Base-by-base conservation (phyloP, 139 green algal species). In the Zygnema cylindricum region DNA sequence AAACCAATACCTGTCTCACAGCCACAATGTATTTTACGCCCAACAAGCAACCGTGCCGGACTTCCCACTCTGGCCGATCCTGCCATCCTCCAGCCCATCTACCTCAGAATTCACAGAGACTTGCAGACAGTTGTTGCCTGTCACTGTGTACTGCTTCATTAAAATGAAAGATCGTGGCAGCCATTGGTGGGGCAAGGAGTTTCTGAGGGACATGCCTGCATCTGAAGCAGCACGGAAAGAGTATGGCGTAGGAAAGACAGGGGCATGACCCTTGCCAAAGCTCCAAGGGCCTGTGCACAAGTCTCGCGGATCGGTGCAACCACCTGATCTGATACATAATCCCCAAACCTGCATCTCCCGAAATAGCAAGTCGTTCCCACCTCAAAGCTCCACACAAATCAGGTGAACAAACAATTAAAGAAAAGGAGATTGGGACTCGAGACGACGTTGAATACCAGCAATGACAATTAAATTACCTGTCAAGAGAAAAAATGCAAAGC, bases 231-330 rank as follows among this genome's bases (percentile, higher is more conserved):
- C 85, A 96, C 84, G 1, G n/a, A 33, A 23, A 88, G 55, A 69
- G 96, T 86, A 63, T 40, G 81, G 1, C 43, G 57, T 1, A 55
- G 43, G 25, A 71, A 39, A 21, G 69, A 3, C 23, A 82, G 42
- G 0, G 85, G 57, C 38, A 96, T 81, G 11, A 89, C 55, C 49
- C 87, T 88, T 75, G 95, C 41, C 0, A 94, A 93, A 16, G 94
- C 92, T 36, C 95, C 97, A 69, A 99, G 92, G 22, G 96, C 96
- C 92, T 99, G 97, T 21, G 96, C 96, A 2, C 94, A 94, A 16
- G 97, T 98, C 93, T 99, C 97, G 23, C 96, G 91, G 41, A 99
- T 96, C 0, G 97, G 96, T 0, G 95, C 96, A 41, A 98, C 95
- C 36, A 96, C 96, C 92, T 96, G 92, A 87, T 99, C 97, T 32